Base-by-base conservation (phyloP, 306 rosid genomes). In the Inga leiocalycina region DNA sequence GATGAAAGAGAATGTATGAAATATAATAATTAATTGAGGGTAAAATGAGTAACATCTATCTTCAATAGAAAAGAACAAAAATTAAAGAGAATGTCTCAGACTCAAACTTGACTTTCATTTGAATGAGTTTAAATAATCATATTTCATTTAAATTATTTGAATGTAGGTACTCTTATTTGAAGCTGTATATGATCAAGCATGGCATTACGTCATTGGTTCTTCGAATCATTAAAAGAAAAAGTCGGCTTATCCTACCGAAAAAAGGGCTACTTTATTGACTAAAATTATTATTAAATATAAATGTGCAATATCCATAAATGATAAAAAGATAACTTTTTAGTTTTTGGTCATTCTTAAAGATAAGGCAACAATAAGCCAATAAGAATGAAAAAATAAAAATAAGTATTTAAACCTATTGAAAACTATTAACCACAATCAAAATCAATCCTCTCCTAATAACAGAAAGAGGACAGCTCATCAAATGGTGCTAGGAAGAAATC, bases 101-200 rank as follows among this genome's bases (percentile, higher is more conserved):
- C 65, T 20, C 65, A 20, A 0, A 4, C 65, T 20, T 14, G 65
- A 57, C 27, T 61, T 62, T 64, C 9, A 64, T 30, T 62, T 4
- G 17, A 30, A 64, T 30, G 19, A 12, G 17, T 30, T 64, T 30
- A 13, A 64, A 30, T 64, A 64, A 9, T 9, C 8, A 27, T 64
- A 22, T 12, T 27, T 27, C 4, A 30, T 62, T 11, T 64, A 12
- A 27, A 27, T 4, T 9, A 22, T 24, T 61, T 24, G 35, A 24
- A 22, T 12, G 4, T 59, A 11, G 16, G 4, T 46, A 54, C 10
- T 5, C 5, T 2, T 32, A 32, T 48, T 80, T 45, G 37, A 83
- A 77, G 10, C 78, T 80, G 20, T 34, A 77, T 84, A 77, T 84
- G 32, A 83, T 87, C 76, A 84, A 77, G 22, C 51, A 72, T 43